A percentile compares a stretch with the other conserved stretches of the same genome.
phyloP scores from a whole-genome alignment of 805 yeast genomes.

The Yamadazyma akitaensis region DNA sequence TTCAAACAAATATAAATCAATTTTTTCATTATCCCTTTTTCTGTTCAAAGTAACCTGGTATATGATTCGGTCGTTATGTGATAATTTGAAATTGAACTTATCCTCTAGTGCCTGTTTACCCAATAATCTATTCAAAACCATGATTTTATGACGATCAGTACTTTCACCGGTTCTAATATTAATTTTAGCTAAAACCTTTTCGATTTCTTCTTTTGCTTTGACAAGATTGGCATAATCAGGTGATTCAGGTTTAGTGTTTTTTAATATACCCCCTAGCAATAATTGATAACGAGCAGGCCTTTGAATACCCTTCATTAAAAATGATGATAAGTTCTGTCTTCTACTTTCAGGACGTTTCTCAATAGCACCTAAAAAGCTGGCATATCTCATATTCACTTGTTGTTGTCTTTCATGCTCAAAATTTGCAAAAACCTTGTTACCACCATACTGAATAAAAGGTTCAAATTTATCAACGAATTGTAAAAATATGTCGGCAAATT shows the following conservation, averaged over 20 bases:
- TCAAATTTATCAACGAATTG: conserved; percentile 85
- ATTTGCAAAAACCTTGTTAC: conserved; percentile 91
- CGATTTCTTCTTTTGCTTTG: conserved; percentile 71
- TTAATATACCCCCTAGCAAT: conserved; percentile 74
- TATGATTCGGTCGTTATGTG: conserved; percentile 76
- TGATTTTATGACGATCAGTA: conserved; percentile 85
- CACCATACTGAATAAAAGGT: conserved; percentile 90
- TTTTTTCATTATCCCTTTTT: conserved; percentile 73
- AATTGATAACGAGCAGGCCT: conserved; percentile 94
- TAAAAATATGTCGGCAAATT: conserved; percentile 82
- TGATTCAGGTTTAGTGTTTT: conserved; percentile 72
- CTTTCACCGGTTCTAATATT: conserved; percentile 91
- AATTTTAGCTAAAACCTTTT: conserved; percentile 70
- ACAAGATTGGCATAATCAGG: conserved; percentile 68
- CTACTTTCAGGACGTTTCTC: conserved; percentile 82
- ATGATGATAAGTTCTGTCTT: conserved; percentile 88
- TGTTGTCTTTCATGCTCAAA: conserved; percentile 94
- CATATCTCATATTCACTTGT: conserved; percentile 83
- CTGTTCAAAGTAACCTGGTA: conserved; percentile 71
- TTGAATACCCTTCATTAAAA: conserved; percentile 91
- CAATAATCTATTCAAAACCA: conserved; percentile 55
- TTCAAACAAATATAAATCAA: conserved; percentile 84
- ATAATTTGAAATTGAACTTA: conserved; percentile 78
- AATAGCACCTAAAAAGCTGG: conserved; percentile 89
- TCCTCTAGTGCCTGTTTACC: conserved; percentile 81